Base-by-base conservation (phyloP, 331 rosid species). In the Malus hybrid region DNA sequence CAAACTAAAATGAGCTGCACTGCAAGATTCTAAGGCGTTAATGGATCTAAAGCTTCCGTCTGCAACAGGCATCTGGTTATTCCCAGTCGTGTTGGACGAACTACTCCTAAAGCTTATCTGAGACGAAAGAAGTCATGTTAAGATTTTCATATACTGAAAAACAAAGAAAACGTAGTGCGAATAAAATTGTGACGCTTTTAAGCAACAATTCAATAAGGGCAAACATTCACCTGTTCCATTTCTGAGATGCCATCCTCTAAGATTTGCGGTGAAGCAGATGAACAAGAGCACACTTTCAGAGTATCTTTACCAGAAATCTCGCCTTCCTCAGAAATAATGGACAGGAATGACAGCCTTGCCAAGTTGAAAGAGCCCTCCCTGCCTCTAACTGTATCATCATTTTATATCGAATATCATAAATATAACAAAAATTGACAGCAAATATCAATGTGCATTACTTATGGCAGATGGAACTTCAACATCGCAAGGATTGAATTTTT, bases 181-280 rank as follows among this genome's bases (percentile, higher is more conserved):
- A 33, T 82, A 7, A 69, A 32, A 19, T 12, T 10, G 57, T 26
- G 34, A 36, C 28, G 42, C 57, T 73, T 32, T 56, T 22, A 6
- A 10, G 60, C 48, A 56, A 71, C 53, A 71, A 68, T 28, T 61
- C 33, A 30, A 63, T 62, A 44, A 82, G 63, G 48, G 52, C 75
- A 82, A 80, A 94, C 91, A 86, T 82, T 39, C n/a, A 75, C 72
- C 76, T 85, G 92, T 76, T 85, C 91, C 80, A 81, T 66, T 80
- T 79, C 79, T 67, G 83, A 84, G 44, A 74, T 68, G 76, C 74
- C 86, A 60, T 86, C 83, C 67, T 80, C 82, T 5, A 78, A 63
- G 28, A 81, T 78, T 24, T 82, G 89, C 44, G 84, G 83, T 12
- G 85, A 82, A 1, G 90, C 71, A 42, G 89, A 73, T 14, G 89